These are phyloP conservation scores for Salicornia ramosissima DNA, from an alignment of 148 eudicot genomes.

Conservation along the genomic window DNA sequence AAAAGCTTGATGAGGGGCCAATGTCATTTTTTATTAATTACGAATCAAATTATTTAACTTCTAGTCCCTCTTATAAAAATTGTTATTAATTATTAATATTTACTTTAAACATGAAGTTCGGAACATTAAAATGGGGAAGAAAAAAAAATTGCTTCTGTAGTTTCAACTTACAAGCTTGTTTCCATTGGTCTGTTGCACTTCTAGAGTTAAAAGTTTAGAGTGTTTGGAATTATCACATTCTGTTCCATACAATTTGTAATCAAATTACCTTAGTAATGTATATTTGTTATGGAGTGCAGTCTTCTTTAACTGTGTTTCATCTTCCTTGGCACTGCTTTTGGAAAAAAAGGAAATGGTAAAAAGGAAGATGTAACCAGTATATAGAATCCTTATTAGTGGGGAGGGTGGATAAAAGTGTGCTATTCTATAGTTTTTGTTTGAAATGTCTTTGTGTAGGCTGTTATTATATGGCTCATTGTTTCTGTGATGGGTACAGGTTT, in stretches of 20 bases:
- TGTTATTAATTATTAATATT: neutral
- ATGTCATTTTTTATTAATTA: no score
- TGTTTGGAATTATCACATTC: neutral
- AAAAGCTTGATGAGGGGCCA: no score
- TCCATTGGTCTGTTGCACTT: neutral
- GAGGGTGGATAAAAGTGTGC: neutral
- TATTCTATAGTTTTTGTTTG: neutral
- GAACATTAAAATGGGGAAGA: no score
- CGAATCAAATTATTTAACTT: no score
- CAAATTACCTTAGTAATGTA: neutral
- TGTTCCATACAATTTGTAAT: neutral
- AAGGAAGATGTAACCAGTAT: neutral
- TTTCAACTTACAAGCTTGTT: no score
- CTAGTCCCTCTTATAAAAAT: no score
- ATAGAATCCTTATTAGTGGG: neutral
- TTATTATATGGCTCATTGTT: slow-evolving; percentile 9
- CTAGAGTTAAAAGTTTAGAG: neutral
- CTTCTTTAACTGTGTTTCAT: neutral
- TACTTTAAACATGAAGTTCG: neutral
- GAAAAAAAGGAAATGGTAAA: neutral
- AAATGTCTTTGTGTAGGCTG: neutral
- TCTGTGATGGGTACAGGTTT: slow-evolving; percentile 50
- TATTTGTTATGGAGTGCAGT: neutral
- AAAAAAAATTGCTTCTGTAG: no score
- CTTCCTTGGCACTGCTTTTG: neutral